These are phyloP conservation scores for Xylariales sp. DNA, from an alignment of 2,329 filamentous ascomycete genomes.

Conservation along the genomic window DNA sequence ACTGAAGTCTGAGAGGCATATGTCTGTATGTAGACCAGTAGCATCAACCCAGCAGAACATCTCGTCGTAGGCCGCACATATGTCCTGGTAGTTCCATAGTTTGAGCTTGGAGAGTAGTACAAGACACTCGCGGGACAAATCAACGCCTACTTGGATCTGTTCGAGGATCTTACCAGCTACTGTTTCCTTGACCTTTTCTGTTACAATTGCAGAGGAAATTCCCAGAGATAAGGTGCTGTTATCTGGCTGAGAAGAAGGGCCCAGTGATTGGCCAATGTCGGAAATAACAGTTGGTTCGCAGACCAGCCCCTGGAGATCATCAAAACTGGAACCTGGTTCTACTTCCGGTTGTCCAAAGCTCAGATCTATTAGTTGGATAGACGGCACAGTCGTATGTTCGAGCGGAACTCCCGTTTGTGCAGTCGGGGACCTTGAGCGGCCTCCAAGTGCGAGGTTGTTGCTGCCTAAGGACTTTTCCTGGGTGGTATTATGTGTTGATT, in stretches of 20 bases:
- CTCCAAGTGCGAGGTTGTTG: neutral
- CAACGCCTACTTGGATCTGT: neutral
- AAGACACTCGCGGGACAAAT: neutral
- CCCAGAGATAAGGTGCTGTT: too few species aligned
- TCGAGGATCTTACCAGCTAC: neutral
- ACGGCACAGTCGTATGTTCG: neutral
- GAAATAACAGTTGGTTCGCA: neutral
- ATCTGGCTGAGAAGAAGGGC: neutral
- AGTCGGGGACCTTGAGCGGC: neutral
- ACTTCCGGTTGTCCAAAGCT: too few species aligned
- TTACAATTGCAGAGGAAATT: neutral
- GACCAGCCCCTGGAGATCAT: neutral
- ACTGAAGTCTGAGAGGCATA: neutral
- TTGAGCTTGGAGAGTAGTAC: neutral
- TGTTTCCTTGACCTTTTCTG: too few species aligned
- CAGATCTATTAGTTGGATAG: too few species aligned
- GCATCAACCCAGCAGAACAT: neutral
- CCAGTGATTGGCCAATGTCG: neutral
- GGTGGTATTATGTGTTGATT: neutral
- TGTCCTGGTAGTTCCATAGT: neutral
- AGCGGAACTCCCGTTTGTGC: neutral
- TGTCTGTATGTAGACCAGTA: neutral
- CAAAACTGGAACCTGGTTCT: neutral
- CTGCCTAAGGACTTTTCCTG: neutral
- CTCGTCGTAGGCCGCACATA: constrained; percentile 2